Evolutionary conservation across 108 stramenopile species (phyloP).

Genomic region (Stephanodiscus minutulus): DNA sequence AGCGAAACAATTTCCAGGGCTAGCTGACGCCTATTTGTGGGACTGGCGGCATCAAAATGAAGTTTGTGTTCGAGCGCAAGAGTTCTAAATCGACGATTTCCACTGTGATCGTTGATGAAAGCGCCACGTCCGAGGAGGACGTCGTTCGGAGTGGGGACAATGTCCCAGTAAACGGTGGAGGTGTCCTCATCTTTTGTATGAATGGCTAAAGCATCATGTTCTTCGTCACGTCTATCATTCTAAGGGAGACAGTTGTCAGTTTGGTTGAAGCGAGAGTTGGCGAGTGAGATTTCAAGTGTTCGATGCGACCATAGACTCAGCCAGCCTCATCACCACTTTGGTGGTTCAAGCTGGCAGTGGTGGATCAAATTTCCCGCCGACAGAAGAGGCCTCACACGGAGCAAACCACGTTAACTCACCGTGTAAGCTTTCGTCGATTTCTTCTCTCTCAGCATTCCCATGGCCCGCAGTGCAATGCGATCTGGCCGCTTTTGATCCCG

Average conservation of each 20-base stretch:
- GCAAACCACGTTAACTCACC: conserved; percentile 3
- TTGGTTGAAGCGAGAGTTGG: too few species aligned
- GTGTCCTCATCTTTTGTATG: not conserved
- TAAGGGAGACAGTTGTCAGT: too few species aligned
- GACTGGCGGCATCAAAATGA: conserved; percentile 60
- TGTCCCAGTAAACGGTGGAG: not conserved
- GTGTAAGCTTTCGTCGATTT: not conserved
- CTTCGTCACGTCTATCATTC: not conserved
- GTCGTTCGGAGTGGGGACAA: conserved; percentile 48
- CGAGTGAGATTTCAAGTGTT: too few species aligned
- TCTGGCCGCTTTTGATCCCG: conserved; percentile 79
- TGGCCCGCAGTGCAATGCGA: conserved; percentile 60
- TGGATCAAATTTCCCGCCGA: too few species aligned
- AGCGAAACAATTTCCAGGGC: conserved; percentile 62
- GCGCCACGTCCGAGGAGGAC: conserved; percentile 68
- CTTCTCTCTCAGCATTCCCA: conserved; percentile 46
- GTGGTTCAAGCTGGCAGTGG: too few species aligned
- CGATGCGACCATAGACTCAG: too few species aligned
- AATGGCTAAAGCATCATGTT: not conserved
- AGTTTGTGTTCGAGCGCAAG: conserved; percentile 61
- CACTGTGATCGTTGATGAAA: conserved; percentile 59
- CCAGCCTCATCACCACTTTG: too few species aligned
- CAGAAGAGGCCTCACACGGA: not conserved
- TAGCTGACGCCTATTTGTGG: conserved; percentile 61
- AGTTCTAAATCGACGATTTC: conserved; percentile 53